Evolutionary conservation across 2,329 filamentous ascomycete genomes (phyloP).

Genomic region (Aspergillus aculeatus): DNA sequence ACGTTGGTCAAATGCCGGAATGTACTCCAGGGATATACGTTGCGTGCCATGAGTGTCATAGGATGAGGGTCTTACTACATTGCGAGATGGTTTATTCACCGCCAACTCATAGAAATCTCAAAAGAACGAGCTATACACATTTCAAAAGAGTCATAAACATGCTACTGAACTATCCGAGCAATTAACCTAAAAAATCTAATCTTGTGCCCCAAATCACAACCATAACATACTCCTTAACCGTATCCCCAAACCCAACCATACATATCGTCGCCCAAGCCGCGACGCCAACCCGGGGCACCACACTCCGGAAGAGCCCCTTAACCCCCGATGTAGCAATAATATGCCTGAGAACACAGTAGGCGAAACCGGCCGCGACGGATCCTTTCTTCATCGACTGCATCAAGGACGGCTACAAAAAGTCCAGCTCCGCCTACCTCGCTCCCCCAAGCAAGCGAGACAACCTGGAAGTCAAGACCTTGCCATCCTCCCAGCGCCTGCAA

Average conservation of each 20-base stretch:
- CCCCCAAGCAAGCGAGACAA: not conserved
- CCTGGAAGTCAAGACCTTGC: not conserved
- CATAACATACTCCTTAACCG: not conserved
- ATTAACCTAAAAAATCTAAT: too few species aligned
- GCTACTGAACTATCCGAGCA: too few species aligned
- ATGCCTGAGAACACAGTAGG: constrained; percentile 8
- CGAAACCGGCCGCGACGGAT: constrained; percentile 9
- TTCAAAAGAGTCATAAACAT: too few species aligned
- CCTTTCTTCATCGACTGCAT: constrained; percentile 17
- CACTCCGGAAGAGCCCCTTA: constrained; percentile 18
- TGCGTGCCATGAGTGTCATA: too few species aligned
- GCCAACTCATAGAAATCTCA: too few species aligned
- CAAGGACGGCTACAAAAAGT: too few species aligned
- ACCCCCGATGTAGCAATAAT: constrained; percentile 12
- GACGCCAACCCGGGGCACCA: constrained; percentile 19
- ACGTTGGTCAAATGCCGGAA: too few species aligned
- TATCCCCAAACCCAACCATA: constrained; percentile 21
- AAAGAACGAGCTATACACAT: too few species aligned
- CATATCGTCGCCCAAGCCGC: constrained; percentile 19
- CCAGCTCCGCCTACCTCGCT: not conserved
- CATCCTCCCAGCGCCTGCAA: not conserved
- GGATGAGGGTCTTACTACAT: too few species aligned
- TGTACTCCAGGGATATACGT: too few species aligned
- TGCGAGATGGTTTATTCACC: too few species aligned
- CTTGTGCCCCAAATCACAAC: not conserved